Evolutionary conservation across 805 yeast genomes (phyloP).

Genomic region (Blastobotrys muscicola): DNA sequence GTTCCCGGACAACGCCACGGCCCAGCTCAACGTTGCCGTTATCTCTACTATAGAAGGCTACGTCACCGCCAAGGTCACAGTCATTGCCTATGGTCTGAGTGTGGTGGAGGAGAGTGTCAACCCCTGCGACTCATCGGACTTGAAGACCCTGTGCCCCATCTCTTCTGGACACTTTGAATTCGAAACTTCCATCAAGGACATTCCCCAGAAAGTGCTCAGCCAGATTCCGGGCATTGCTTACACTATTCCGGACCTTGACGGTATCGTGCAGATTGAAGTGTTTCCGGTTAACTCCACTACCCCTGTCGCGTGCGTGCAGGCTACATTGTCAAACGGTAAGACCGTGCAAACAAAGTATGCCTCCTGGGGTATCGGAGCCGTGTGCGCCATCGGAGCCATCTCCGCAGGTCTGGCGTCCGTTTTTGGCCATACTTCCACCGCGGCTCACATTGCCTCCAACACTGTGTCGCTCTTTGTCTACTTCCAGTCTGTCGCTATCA

Average conservation of each 20-base stretch:
- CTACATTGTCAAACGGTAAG: conserved; percentile 74
- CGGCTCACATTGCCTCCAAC: conserved; percentile 96
- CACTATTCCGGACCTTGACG: conserved; percentile 90
- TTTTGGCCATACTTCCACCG: conserved; percentile 82
- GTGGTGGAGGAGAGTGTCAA: conserved; percentile 45
- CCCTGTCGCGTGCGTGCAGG: conserved; percentile 86
- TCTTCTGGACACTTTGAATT: conserved; percentile 80
- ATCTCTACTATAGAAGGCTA: conserved; percentile 68
- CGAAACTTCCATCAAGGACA: conserved; percentile 9
- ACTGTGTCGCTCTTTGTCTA: conserved; percentile 86
- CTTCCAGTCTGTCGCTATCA: conserved; percentile 86
- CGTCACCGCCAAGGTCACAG: conserved; percentile 52
- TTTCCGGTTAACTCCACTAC: conserved; percentile 39
- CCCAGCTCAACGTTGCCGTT: conserved; percentile 62
- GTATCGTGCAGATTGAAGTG: conserved; percentile 68
- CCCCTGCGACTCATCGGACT: conserved; percentile 47
- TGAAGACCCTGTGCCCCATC: conserved; percentile 68
- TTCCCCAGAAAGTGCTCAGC: conserved; percentile 35
- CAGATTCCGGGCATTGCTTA: conserved; percentile 77
- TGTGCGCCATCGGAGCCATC: conserved; percentile 78
- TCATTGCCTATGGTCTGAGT: conserved; percentile 75
- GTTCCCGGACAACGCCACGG: conserved; percentile 55
- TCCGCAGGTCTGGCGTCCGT: conserved; percentile 83
- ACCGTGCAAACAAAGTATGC: conserved; percentile 91
- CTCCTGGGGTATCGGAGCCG: conserved; percentile 92